Evolutionary conservation across 2,329 filamentous ascomycete species (phyloP).

Genomic region (Tolypocladium paradoxum): DNA sequence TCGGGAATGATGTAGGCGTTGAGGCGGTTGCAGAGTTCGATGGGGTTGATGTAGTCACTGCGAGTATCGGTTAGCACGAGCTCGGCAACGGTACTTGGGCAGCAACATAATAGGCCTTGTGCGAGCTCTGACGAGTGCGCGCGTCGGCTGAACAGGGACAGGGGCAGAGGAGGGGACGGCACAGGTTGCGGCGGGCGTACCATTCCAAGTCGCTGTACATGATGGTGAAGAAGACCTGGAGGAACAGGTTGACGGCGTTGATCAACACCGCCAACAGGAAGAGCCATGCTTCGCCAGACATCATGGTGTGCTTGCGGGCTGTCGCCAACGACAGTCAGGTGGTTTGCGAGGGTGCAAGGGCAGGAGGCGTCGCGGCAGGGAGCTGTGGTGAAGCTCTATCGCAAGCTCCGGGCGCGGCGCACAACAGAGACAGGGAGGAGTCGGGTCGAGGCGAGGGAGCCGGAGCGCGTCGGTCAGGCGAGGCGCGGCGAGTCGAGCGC

Average conservation of each 20-base stretch:
- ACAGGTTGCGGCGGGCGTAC: constrained; percentile 40
- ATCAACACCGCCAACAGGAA: constrained; percentile 96
- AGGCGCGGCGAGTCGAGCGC: neutral
- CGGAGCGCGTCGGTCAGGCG: too few species aligned
- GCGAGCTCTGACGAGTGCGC: constrained; percentile 32
- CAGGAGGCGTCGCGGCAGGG: constrained; percentile 1
- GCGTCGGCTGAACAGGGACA: neutral
- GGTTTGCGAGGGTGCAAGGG: constrained; percentile 3
- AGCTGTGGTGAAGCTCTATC: constrained; percentile 16
- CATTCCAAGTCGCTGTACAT: constrained; percentile 99
- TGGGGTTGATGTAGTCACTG: constrained; percentile 99
- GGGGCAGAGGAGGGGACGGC: neutral
- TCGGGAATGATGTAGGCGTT: constrained; percentile 99
- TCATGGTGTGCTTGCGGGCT: constrained; percentile 27
- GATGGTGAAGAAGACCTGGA: constrained; percentile 99
- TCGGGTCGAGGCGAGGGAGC: neutral
- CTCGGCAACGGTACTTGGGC: neutral
- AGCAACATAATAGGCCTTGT: neutral
- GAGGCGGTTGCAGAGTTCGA: constrained; percentile 98
- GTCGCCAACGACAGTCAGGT: constrained; percentile 12
- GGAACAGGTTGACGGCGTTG: constrained; percentile 99
- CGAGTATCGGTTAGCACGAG: neutral
- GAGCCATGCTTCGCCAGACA: constrained; percentile 98
- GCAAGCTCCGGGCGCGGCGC: constrained; percentile 10
- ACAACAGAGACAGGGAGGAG: neutral